Conservation (phyloP, 805 yeast genomes). For the Schwanniomyces sp. region DNA sequence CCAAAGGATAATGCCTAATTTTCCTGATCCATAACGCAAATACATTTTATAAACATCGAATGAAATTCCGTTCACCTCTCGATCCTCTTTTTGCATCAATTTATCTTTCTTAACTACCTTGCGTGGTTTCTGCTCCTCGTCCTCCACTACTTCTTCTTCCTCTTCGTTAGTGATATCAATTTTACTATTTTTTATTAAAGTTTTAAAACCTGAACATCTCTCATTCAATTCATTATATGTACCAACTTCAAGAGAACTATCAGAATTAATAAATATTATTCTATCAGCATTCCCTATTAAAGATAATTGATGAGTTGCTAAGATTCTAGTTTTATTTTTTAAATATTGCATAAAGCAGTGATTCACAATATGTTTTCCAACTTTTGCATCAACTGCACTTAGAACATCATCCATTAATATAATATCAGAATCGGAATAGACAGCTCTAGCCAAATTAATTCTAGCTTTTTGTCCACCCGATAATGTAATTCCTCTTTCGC, state of each 20-base stretch:
- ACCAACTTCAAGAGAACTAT: slow-evolving; percentile 60
- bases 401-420: slow-evolving; percentile 73
- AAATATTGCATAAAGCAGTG: slow-evolving; percentile 64
- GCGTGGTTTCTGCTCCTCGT: slow-evolving; percentile 1
- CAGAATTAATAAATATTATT: slow-evolving; percentile 63
- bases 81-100: slow-evolving; percentile 14
- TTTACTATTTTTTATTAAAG: slow-evolving; percentile 37
- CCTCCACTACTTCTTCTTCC: slow-evolving; percentile 4
- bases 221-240: slow-evolving; percentile 51
- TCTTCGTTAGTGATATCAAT: slow-evolving; percentile 10
- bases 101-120: slow-evolving; percentile 8
- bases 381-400: slow-evolving; percentile 83
- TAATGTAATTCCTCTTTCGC: slow-evolving; percentile 79
- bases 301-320: slow-evolving; percentile 82
- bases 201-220: slow-evolving; percentile 29
- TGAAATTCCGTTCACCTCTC: slow-evolving; percentile 15
- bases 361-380: slow-evolving; percentile 73
- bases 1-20: slow-evolving; percentile 5
- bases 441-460: slow-evolving; percentile 73
- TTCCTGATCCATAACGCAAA: slow-evolving; percentile 13
- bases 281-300: slow-evolving; percentile 67
- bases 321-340: slow-evolving; percentile 57
- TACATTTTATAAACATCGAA: slow-evolving; percentile 12
- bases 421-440: slow-evolving; percentile 66
- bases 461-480: slow-evolving; percentile 91